A percentile compares a stretch with the other conserved stretches of the same genome.
Evolutionary conservation across 2,329 filamentous ascomycete species (phyloP).

Genomic region (Apiospora sp.): DNA sequence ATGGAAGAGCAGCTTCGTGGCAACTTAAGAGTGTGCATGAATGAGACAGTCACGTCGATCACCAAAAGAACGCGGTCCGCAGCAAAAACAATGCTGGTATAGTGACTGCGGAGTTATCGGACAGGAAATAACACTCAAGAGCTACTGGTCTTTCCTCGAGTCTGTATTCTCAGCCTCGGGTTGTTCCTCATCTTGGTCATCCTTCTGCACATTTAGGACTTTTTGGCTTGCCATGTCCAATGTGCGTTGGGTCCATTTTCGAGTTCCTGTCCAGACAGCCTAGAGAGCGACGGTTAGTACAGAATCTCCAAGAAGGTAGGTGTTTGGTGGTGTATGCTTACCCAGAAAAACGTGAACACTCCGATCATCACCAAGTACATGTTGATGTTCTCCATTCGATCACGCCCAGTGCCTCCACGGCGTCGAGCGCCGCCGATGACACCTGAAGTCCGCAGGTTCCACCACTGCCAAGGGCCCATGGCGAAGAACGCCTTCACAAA

Average conservation of each 20-base stretch:
- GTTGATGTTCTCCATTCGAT: conserved; percentile 79
- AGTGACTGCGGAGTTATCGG: neutral
- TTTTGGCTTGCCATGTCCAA: conserved; percentile 80
- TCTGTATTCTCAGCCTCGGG: conserved; percentile 39
- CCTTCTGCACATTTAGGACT: conserved; percentile 81
- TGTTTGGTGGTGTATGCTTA: conserved; percentile 53
- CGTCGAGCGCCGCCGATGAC: conserved; percentile 60
- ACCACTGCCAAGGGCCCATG: conserved; percentile 79
- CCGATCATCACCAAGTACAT: conserved; percentile 83
- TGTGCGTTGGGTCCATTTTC: conserved; percentile 74
- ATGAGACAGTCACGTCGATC: neutral
- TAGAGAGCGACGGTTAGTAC: conserved; percentile 42
- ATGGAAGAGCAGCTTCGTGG: conserved; percentile 78
- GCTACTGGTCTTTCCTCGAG: conserved; percentile 30
- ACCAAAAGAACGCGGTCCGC: neutral
- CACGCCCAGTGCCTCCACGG: conserved; percentile 72
- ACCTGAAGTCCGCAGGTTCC: conserved; percentile 72
- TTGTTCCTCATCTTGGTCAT: conserved; percentile 54
- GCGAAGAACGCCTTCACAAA: conserved; percentile 82
- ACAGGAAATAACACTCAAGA: conserved; percentile 24
- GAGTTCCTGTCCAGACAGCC: conserved; percentile 84
- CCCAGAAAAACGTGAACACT: conserved; percentile 78
- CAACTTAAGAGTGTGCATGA: conserved; percentile 96
- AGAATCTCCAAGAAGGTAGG: conserved; percentile 26
- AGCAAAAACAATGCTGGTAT: neutral